A percentile compares a stretch with the other conserved stretches of the same genome.
phyloP scores from a whole-genome alignment of 2,329 filamentous ascomycete species.

The Trichoderma koningiopsis region DNA sequence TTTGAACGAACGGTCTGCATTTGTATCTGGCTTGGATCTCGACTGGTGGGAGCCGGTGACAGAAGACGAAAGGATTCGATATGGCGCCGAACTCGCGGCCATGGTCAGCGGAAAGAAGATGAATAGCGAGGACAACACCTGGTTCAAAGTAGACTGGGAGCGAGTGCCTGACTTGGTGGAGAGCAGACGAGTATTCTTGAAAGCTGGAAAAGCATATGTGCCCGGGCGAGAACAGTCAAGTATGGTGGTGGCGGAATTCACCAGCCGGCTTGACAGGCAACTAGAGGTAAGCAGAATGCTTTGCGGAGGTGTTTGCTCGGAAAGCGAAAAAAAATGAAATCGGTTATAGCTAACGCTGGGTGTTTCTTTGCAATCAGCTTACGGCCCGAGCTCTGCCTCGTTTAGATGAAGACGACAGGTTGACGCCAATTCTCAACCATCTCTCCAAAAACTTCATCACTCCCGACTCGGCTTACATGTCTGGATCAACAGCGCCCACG shows the following conservation, averaged over 20 bases:
- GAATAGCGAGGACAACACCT: conserved; percentile 72
- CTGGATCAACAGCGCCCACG: conserved; percentile 62
- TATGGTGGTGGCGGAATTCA: conserved; percentile 88
- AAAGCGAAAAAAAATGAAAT: too few species aligned
- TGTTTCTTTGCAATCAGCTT: conserved; percentile 52
- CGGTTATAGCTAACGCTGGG: background rate
- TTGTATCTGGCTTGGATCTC: conserved; percentile 75
- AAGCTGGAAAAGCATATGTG: conserved; percentile 85
- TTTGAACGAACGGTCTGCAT: conserved; percentile 68
- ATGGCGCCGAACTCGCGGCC: conserved; percentile 63
- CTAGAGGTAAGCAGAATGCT: conserved; percentile 65
- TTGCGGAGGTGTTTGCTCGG: too few species aligned
- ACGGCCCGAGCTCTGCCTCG: conserved; percentile 89
- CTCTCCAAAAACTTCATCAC: conserved; percentile 96
- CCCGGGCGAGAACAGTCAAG: conserved; percentile 83
- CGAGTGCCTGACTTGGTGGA: conserved; percentile 89
- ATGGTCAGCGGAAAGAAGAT: conserved; percentile 44
- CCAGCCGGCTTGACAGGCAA: conserved; percentile 73
- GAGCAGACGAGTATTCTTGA: conserved; percentile 72
- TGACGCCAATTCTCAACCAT: conserved; percentile 69
- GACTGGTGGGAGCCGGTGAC: conserved; percentile 88
- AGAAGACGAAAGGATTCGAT: conserved; percentile 72
- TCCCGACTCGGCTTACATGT: conserved; percentile 77
- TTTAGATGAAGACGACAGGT: conserved; percentile 92
- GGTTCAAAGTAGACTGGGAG: conserved; percentile 98